Evolutionary conservation across 1,139 yeast genomes (phyloP).

Genomic region (Meyerozyma guilliermondii): DNA sequence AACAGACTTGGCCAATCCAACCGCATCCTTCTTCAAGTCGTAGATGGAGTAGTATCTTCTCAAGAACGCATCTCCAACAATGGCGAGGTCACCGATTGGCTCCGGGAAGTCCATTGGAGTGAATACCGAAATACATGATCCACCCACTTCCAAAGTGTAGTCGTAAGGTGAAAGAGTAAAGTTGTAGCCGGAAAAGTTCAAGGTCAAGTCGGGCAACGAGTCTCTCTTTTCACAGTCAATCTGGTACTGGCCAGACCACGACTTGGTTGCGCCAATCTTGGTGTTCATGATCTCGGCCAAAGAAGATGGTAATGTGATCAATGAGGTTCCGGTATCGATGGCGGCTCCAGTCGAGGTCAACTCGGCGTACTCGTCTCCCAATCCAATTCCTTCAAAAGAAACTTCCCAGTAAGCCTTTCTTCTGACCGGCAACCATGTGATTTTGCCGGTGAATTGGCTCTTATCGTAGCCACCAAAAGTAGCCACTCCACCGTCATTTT

Average conservation of each 20-base stretch:
- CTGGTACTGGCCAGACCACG: slow-evolving; percentile 96
- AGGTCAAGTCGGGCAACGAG: slow-evolving; percentile 82
- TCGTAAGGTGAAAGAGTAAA: slow-evolving; percentile 85
- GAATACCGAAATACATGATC: slow-evolving; percentile 92
- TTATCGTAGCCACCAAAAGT: slow-evolving; percentile 93
- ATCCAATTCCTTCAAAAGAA: slow-evolving; percentile 78
- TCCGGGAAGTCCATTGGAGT: slow-evolving; percentile 97
- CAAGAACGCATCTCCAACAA: slow-evolving; percentile 94
- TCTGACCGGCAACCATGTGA: slow-evolving; percentile 94
- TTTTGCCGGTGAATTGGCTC: slow-evolving; percentile 67
- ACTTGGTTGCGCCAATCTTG: slow-evolving; percentile 93
- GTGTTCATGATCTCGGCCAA: slow-evolving; percentile 92
- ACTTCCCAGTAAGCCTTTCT: slow-evolving; percentile 99
- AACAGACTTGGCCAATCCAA: slow-evolving; percentile 66
- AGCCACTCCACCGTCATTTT: slow-evolving; percentile 79
- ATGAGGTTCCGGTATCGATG: slow-evolving; percentile 96
- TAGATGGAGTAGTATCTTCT: slow-evolving; percentile 92
- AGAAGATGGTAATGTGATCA: slow-evolving; percentile 89
- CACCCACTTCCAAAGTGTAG: slow-evolving; percentile 88
- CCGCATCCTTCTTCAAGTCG: slow-evolving; percentile 84
- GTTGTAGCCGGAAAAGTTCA: slow-evolving; percentile 83
- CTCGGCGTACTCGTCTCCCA: slow-evolving; percentile 87
- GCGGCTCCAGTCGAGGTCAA: slow-evolving; percentile 89
- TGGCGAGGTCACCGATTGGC: slow-evolving; percentile 94
- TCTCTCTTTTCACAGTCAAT: slow-evolving; percentile 85